Base-by-base conservation (phyloP, 306 rosid species). In the Prinsepia uniflora region DNA sequence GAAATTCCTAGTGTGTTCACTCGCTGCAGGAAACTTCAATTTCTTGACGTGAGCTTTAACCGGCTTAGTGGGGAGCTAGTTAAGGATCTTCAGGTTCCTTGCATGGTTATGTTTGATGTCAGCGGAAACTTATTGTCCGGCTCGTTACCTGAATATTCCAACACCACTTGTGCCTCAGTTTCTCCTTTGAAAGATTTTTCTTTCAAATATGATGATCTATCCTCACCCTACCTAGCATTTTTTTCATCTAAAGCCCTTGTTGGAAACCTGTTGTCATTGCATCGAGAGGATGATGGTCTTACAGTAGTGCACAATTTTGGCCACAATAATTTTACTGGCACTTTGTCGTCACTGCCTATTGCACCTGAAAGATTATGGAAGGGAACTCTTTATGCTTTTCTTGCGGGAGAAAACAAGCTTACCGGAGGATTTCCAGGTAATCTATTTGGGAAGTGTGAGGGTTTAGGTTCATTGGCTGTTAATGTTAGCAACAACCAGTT, bases 41-140 rank as follows among this genome's bases (percentile, higher is more conserved):
- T 84, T 68, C 88, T 88, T 68, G 96, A 92, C 75, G 69, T 92
- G 7, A 84, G 96, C 82, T 76, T 75, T 0, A 92, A 86, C 82
- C 80, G 72, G 72, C 87, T 92, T 65, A 72, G 89, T 3, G 98
- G 96, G 36, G 77, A 68, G 81, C 88, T 92, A 60, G 62, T 70
- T 63, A 60, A 71, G 11, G 83, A 78, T 22, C 90, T 92, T 72
- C 79, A 34, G 14, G 91, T 85, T 79, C 93, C 96, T 0, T 90
- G 95, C 57, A 90, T 90, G 96, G 76, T 81, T 41, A 67, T 85
- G 83, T 86, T 90, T 84, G 96, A 92, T 82, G 78, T 92, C 76
- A 90, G 98, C 24, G 85, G 74, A 55, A 92, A 92, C 67, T 5
- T 65, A 46, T 78, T 92, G 52, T 78, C 83, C 19, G 98, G 98